Base-by-base conservation (phyloP, 2,329 filamentous ascomycete species). In the Fusarium secorum region DNA sequence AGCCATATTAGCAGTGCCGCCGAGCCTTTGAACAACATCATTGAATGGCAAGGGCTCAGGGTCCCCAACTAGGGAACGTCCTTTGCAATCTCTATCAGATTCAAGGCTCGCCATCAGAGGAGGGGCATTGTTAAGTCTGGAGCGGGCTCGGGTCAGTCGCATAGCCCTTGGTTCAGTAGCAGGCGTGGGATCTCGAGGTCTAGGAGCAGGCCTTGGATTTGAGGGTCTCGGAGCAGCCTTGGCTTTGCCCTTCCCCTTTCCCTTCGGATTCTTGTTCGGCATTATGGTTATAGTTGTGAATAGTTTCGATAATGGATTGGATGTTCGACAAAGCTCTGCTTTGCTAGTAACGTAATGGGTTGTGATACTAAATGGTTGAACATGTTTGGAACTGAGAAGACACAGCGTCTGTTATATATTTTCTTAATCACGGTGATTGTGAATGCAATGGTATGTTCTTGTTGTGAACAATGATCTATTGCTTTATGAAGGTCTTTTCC, bases 41-140 rank as follows among this genome's bases (percentile, higher is more conserved):
- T 33, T 32, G 36, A 49, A 72, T n/a, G 54, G 44, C 9, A 75
- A 35, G 13, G 20, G 14, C 15, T 66, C 68, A 14, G 74, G 72
- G 6, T 77, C 72, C 7, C 32, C 33, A 13, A 58, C 11, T 9
- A 74, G 58, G 4, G 63, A 14, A 38, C 20, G 42, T 7, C 18
- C 20, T 17, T 72, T 54, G 4, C 62, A 28, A 11, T 64, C 65
- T 20, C 63, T 66, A 14, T 36, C 60, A 17, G 60, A 17, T 22
- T 71, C 69, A 33, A 78, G 69, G 10, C 74, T 72, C 17, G 32
- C 39, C 76, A 78, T 75, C 13, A 77, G 64, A 2, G 64, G 68
- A 36, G 76, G 64, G 33, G 75, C 67, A 44, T 67, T 51, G 4
- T 30, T 38, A n/a, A 77, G 70, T 26, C 36, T 57, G 5, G 76